Conservation (phyloP, 2,329 filamentous ascomycete genomes). For the Sphaerulina musiva region DNA sequence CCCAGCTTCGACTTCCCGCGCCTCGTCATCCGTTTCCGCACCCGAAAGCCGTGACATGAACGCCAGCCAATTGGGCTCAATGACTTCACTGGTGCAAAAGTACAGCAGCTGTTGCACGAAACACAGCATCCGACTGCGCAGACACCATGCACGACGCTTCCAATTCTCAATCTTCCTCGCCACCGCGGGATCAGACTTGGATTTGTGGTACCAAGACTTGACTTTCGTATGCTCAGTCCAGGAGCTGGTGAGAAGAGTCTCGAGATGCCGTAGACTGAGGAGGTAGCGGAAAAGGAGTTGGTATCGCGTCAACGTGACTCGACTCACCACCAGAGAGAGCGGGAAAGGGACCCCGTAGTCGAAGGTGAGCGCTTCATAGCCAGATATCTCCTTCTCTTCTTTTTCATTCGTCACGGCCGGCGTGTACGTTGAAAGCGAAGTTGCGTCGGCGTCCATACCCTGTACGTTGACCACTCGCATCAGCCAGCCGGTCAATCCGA, state of each 20-base stretch:
- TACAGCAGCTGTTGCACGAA: conserved; percentile 96
- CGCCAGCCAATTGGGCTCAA: conserved; percentile 93
- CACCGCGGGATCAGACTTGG: conserved; percentile 52
- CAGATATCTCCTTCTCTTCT: conserved; percentile 77
- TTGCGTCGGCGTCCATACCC: conserved; percentile 66
- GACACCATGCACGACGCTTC: conserved; percentile 87
- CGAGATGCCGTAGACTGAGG: conserved; percentile 79
- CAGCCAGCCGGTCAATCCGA: conserved; percentile 83
- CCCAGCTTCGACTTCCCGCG: conserved; percentile 35
- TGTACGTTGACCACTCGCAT: conserved; percentile 96
- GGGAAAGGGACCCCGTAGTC: conserved; percentile 95
- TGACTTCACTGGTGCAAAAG: conserved; percentile 94
- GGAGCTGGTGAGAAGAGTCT: conserved; percentile 74
- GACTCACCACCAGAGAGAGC: conserved; percentile 86
- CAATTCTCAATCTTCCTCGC: conserved; percentile 67
- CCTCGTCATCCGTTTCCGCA: conserved; percentile 44
- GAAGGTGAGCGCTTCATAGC: conserved; percentile 87
- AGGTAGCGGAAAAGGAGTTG: conserved; percentile 94
- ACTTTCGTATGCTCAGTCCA: conserved; percentile 87
- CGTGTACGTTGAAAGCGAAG: conserved; percentile 55
- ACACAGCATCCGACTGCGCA: conserved; percentile 88
- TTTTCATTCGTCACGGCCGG: conserved; percentile 56
- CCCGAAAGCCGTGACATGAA: conserved; percentile 77
- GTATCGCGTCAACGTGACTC: conserved; percentile 94
- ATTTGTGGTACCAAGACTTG: conserved; percentile 66